Base-by-base conservation (phyloP, 208 protist genomes). In the Trypanosoma caninum region DNA sequence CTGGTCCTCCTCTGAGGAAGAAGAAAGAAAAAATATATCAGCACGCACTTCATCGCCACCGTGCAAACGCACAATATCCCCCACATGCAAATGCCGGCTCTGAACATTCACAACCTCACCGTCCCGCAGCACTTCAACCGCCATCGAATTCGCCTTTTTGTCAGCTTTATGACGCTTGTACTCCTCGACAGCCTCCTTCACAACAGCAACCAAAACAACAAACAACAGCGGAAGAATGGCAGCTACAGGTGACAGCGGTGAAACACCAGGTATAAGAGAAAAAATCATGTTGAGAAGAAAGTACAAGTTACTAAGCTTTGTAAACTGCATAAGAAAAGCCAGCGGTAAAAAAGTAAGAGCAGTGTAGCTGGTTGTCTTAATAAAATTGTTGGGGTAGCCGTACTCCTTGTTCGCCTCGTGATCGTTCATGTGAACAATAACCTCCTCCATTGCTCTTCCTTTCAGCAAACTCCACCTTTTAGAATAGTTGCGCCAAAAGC, bases 271-370 rank as follows among this genome's bases (percentile, higher is more conserved):
- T 37, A 98, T 95, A 3, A 98, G 66, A 8, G 82, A 72, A 27
- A 98, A 80, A 37, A 97, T 75, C 78, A 94, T 96, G 56, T 84
- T 89, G 8, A 98, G 63, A 14, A 99, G 72, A 70, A 99, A 99
- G 71, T 98, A 99, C 20, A 97, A 48, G 58, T 99, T 98, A 34
- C 94, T 94, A 9, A 89, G 75, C 65, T 91, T 89, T 28, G 38
- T 80, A 44, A 98, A 97, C 72, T 99, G 95, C 50, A 97, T 83
- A 10, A 96, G 71, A 10, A 98, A 70, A 23, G 78, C 87, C 14
- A 98, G 65, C n/a, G 96, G 96, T 18, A 99, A 56, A 42, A 99
- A 99, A 7, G 85, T 92, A 22, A 75, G 67, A 2, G 84, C 2
- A 11, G 83, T 94, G 76, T 99, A 99, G 76, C 97, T 93, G 18